A percentile compares a stretch with the other conserved stretches of the same genome.
Conservation (phyloP, 257 asterid genomes). For the Oldenlandia corymbosa region DNA sequence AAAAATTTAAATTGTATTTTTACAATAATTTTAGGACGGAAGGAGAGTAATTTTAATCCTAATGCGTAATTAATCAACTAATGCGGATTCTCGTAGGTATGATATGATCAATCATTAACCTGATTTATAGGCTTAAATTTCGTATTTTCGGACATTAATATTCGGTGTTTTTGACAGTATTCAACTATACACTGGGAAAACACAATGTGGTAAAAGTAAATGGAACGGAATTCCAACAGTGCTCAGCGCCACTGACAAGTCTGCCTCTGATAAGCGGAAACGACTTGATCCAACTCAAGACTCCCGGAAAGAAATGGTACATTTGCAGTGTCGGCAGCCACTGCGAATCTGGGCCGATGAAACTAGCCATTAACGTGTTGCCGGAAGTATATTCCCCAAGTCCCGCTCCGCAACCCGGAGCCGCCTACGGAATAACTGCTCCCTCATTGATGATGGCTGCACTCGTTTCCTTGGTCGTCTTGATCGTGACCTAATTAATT, state of each 20-base stretch:
- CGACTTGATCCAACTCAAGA: constrained; percentile 20
- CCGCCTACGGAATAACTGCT: neutral
- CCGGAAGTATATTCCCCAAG: neutral
- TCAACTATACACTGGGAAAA: constrained; percentile 14
- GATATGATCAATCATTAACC: no score
- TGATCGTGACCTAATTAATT: no score
- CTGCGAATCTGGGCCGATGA: constrained; percentile 29
- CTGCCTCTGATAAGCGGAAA: constrained; percentile 13
- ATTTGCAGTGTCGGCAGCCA: constrained; percentile 21
- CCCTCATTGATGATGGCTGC: no score
- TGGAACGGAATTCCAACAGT: constrained; percentile 27
- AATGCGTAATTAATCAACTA: no score
- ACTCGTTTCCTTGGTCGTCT: no score
- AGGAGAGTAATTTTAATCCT: no score
- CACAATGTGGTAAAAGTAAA: constrained; percentile 32
- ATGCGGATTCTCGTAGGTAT: no score
- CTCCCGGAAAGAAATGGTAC: constrained; percentile 40
- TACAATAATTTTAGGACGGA: no score
- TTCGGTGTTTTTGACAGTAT: no score
- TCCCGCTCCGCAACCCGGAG: constrained; percentile 11
- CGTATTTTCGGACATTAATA: no score
- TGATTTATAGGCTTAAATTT: no score
- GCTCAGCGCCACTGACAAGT: constrained; percentile 9
- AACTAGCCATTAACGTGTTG: constrained; percentile 32
- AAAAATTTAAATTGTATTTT: no score